Evolutionary conservation across 148 eudicot species (phyloP), one percentile per base, ranked within the genome.

Genomic region (Arctostaphylos glauca): DNA sequence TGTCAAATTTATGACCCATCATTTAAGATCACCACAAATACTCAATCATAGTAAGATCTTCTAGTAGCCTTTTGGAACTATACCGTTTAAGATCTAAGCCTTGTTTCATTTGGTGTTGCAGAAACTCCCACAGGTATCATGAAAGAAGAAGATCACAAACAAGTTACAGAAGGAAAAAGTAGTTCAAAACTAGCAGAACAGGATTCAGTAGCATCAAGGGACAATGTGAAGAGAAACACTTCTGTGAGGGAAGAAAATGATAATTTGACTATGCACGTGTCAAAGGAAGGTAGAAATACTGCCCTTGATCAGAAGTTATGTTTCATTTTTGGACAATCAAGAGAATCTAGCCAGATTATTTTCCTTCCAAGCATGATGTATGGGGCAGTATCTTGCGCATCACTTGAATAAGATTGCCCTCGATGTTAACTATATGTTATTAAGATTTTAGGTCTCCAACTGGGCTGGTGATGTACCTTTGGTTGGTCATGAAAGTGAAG

Each of bases 251-350:
- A 16, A n/a, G 64, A 72, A 55, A 50, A 54, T 67, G 77, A 60
- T 66, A 70, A 84, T 77, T 58, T 77, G 49, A 48, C 82, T 54
- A 4, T 76, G 47, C 79, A 70, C 47, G 79, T 53, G 25, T 58
- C 70, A 74, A 82, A 77, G 68, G 81, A 84, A 88, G 82, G 84
- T 88, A 84, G 76, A 83, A 83, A 38, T 73, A 44, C 49, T 50
- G 25, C 68, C 38, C 38, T 18, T 43, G 18, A 50, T 74, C 55
- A 52, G 53, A 23, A 76, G 18, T 52, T 52, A 23, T 72, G 18
- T 54, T 53, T 19, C 52, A 5, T 41, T 43, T 19, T 18, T 43
- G 41, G 58, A 14, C 12, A 31, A 71, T 18, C 31, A 56, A 53
- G 41, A 81, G 31, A 53, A 71, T 55, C 52, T 81, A 38, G 41